Evolutionary conservation across 2,329 filamentous ascomycete genomes (phyloP).

Genomic region (Fusarium sp.): DNA sequence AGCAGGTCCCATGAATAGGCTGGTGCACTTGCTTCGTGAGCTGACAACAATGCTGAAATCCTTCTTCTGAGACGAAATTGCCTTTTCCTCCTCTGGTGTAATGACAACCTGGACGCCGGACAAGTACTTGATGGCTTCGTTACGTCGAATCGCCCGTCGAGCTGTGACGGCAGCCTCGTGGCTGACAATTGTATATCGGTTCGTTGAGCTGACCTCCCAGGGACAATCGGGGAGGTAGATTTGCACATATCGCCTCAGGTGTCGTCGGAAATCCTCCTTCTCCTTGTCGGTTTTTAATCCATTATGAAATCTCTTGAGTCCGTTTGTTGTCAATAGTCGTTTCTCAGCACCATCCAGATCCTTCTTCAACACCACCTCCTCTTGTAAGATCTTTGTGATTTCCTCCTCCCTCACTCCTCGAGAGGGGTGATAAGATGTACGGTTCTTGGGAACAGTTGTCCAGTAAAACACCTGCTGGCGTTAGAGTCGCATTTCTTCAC

Average conservation of each 20-base stretch:
- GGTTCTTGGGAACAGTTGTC: constrained; percentile 96
- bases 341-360: constrained; percentile 78
- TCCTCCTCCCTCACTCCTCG: constrained; percentile 79
- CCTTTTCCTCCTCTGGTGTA: constrained; percentile 89
- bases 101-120: constrained; percentile 92
- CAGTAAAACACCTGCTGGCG: constrained; percentile 83
- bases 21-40: constrained; percentile 89
- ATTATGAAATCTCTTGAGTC: constrained; percentile 78
- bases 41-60: constrained; percentile 98
- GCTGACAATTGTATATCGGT: constrained; percentile 91
- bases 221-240: constrained; percentile 95
- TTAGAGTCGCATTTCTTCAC: constrained; percentile 40
- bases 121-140: constrained; percentile 91
- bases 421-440: constrained; percentile 85
- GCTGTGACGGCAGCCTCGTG: constrained; percentile 92
- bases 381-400: constrained; percentile 71
- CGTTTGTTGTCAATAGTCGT: constrained; percentile 78
- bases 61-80: constrained; percentile 83
- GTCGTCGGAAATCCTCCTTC: constrained; percentile 85
- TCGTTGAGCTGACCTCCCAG: constrained; percentile 91
- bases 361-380: constrained; percentile 79
- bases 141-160: constrained; percentile 80
- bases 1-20: constrained; percentile 93
- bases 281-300: constrained; percentile 80
- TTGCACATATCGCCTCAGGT: constrained; percentile 90